phyloP scores from a whole-genome alignment of 257 asterid species.

The Primulina tabacum region DNA sequence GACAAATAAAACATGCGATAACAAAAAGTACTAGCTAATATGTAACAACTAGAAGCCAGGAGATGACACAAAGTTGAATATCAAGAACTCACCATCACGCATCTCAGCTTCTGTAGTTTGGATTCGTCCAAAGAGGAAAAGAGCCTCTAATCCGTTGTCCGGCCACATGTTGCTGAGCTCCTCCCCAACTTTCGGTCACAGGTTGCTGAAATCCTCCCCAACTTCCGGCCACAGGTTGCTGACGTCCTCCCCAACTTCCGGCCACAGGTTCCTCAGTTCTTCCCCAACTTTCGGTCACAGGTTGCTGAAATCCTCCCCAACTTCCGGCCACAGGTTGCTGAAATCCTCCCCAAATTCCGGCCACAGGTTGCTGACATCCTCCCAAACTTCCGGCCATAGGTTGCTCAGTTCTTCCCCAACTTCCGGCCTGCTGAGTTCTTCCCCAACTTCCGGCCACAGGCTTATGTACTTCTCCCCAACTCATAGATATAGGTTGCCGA shows the following conservation, averaged over 20 bases:
- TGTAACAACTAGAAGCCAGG: background rate
- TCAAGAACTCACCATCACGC: conserved; percentile 14
- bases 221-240: background rate
- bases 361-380: background rate
- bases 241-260: conserved; percentile 19
- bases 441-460: background rate
- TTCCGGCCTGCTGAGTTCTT: conserved; percentile 1
- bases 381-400: conserved; percentile 23
- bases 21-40: background rate
- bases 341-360: conserved; percentile 17
- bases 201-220: conserved; percentile 21
- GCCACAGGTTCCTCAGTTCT: background rate
- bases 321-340: background rate
- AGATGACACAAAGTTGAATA: background rate
- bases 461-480: background rate
- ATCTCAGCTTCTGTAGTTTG: background rate
- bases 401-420: conserved; percentile 18
- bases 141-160: conserved; percentile 6
- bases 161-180: background rate
- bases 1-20: conserved; percentile 9
- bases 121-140: background rate
- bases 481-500: background rate
- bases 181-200: conserved; percentile 18
- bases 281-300: conserved; percentile 22
- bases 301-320: conserved; percentile 21